phyloP scores from a whole-genome alignment of 2,329 filamentous ascomycete genomes.

The Monilinia polystroma region DNA sequence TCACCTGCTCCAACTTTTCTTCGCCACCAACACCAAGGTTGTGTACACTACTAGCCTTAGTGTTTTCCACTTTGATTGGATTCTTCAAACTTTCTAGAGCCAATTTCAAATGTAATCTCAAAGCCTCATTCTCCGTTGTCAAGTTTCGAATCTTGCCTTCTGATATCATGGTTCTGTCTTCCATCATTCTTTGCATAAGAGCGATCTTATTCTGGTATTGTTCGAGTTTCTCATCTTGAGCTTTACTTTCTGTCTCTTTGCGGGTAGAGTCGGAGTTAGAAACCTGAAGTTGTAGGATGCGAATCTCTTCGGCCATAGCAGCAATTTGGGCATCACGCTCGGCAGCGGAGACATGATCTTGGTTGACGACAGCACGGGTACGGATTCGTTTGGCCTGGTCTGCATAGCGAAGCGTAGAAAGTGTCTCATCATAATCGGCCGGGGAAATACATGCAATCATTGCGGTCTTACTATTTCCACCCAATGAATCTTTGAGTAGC shows the following conservation, averaged over 20 bases:
- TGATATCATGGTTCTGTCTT: conserved; percentile 84
- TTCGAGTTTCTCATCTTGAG: conserved; percentile 78
- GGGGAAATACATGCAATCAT: conserved; percentile 99
- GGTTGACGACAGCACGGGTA: conserved; percentile 90
- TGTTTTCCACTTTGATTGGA: conserved; percentile 64
- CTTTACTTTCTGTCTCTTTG: conserved; percentile 68
- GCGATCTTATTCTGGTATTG: conserved; percentile 91
- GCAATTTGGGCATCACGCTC: conserved; percentile 92
- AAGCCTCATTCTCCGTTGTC: conserved; percentile 84
- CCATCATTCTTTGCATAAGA: conserved; percentile 92
- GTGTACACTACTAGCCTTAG: conserved; percentile 32
- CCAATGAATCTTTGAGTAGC: conserved; percentile 93
- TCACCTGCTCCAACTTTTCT: conserved; percentile 32
- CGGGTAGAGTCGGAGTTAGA: conserved; percentile 55
- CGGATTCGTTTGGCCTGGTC: conserved; percentile 98
- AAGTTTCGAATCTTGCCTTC: conserved; percentile 93
- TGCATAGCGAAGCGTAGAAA: conserved; percentile 93
- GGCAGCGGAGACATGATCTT: conserved; percentile 87
- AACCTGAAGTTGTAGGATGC: conserved; percentile 73
- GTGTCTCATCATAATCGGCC: conserved; percentile 93
- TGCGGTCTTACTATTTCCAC: conserved; percentile 95
- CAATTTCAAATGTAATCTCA: conserved; percentile 83
- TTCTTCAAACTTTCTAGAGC: conserved; percentile 86
- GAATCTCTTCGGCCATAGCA: conserved; percentile 95
- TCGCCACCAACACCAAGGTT: conserved; percentile 28